A percentile compares a stretch with the other conserved stretches of the same genome.
Conservation (phyloP, 2,329 filamentous ascomycete genomes). For the Colletotrichum eleusines region DNA sequence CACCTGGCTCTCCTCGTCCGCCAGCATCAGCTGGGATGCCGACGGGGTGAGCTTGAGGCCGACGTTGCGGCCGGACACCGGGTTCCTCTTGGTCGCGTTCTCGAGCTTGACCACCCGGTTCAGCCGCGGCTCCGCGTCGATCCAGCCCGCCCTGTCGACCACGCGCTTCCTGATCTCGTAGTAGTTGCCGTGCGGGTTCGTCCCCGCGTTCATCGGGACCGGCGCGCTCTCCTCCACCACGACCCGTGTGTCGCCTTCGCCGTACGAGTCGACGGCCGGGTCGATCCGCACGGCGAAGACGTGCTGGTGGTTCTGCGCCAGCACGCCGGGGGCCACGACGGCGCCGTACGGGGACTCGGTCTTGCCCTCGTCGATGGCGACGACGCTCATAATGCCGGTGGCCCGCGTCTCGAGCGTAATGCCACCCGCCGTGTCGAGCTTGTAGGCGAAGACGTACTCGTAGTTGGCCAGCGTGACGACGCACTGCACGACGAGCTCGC, state of each 20-base stretch:
- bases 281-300: conserved; percentile 75
- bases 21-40: conserved; percentile 61
- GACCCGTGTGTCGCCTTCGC: conserved; percentile 63
- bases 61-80: conserved; percentile 61
- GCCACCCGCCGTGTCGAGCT: conserved; percentile 71
- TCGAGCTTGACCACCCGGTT: conserved; percentile 65
- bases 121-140: conserved; percentile 65
- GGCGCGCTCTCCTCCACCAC: conserved; percentile 54
- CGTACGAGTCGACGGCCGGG: conserved; percentile 67
- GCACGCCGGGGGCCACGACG: conserved; percentile 71
- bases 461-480: conserved; percentile 79
- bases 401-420: conserved; percentile 73
- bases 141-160: conserved; percentile 59
- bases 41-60: conserved; percentile 63
- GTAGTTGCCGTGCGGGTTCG: conserved; percentile 72
- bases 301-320: conserved; percentile 79
- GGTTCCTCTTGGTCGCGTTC: conserved; percentile 59
- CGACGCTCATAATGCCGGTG: conserved; percentile 73
- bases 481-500: conserved; percentile 75
- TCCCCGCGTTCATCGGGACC: conserved; percentile 58
- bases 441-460: conserved; percentile 69
- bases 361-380: conserved; percentile 68
- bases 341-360: conserved; percentile 67
- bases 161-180: conserved; percentile 66
- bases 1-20: conserved; percentile 58